Evolutionary conservation across 495 filamentous ascomycete species (phyloP), one percentile per base, ranked within the genome.

Genomic region (Talaromyces nanjingensis): DNA sequence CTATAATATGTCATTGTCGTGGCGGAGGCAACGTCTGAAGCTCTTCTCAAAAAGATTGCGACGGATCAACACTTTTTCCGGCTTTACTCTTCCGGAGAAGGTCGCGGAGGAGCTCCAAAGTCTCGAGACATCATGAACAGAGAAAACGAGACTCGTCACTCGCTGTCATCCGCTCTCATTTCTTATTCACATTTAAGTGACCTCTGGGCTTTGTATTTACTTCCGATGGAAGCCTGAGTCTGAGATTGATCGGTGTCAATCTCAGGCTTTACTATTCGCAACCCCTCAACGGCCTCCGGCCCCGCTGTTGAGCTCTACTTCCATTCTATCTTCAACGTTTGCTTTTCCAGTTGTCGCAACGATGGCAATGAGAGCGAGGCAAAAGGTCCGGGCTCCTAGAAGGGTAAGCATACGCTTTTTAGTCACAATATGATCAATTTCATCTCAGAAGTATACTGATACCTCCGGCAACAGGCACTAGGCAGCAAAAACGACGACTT

Each of bases 351-450:
- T 11, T 29, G 53, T 56, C 22, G 53, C 22, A 29, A 29, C 29
- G n/a, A 62, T 62, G 60, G 60, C 84, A 27, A 84, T 87, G 65
- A 80, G 87, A 72, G 85, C 86, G 29, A 77, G 86, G 63, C 82
- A 86, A 49, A 89, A 84, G 70, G 92, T 93, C 63, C 77, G 89
- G 63, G 87, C 89, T 69, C 90, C 90, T 60, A 78, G 87, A 66
- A 79, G 85, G 72, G 90, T 92, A 81, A 75, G 83, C 82, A 59
- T 42, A 53, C 60, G 55, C 29, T 60, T 31, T 34, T 22, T 1
- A 59, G 1, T 16, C 39, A 42, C 39, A 16, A n/a, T 34, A 14
- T 47, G 6, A 47, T 18, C 42, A 6, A 12, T 49, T 18, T 20
- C n/a, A 20, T 49, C 18, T 20, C 45, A 49, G 18, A 49, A 49